These are phyloP conservation scores for Spathaspora girioi DNA, from an alignment of 805 yeast genomes.

Conservation along the genomic window DNA sequence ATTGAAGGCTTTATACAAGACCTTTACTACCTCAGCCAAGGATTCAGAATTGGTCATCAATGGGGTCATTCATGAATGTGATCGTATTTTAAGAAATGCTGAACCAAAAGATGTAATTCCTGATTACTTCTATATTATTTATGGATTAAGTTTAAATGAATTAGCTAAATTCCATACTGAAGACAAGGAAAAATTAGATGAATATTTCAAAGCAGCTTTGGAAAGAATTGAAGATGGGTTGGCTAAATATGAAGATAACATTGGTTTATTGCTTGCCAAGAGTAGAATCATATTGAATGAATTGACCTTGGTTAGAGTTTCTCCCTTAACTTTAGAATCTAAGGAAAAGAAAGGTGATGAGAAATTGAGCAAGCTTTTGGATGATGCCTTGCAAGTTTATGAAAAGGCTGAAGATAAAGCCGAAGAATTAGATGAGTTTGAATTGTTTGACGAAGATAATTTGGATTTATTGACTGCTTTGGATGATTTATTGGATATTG, in stretches of 20 bases:
- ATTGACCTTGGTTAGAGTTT: slow-evolving; percentile 56
- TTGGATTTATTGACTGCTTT: slow-evolving; percentile 54
- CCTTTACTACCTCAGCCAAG: slow-evolving; percentile 52
- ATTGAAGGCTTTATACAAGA: slow-evolving; percentile 66
- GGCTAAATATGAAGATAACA: slow-evolving; percentile 39
- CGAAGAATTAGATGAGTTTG: slow-evolving; percentile 18
- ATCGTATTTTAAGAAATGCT: slow-evolving; percentile 59
- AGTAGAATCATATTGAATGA: slow-evolving; percentile 54
- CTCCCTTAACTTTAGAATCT: slow-evolving; percentile 45
- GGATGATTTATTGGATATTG: slow-evolving; percentile 67
- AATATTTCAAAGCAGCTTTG: slow-evolving; percentile 65
- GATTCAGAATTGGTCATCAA: slow-evolving; percentile 66
- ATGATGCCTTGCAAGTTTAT: slow-evolving; percentile 45
- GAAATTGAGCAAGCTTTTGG: slow-evolving; percentile 38
- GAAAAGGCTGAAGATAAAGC: slow-evolving; percentile 37
- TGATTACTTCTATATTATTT: slow-evolving; percentile 64
- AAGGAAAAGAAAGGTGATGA: slow-evolving; percentile 27
- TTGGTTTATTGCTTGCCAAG: slow-evolving; percentile 48
- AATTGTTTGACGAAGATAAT: slow-evolving; percentile 36
- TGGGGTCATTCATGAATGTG: slow-evolving; percentile 92
- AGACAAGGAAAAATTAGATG: slow-evolving; percentile 34
- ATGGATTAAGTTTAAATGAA: slow-evolving; percentile 68
- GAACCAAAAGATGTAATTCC: slow-evolving; percentile 18
- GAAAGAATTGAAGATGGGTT: slow-evolving; percentile 67
- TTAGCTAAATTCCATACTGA: slow-evolving; percentile 53